These are phyloP conservation scores for Malus hybrid DNA, from an alignment of 331 rosid genomes.

Conservation along the genomic window DNA sequence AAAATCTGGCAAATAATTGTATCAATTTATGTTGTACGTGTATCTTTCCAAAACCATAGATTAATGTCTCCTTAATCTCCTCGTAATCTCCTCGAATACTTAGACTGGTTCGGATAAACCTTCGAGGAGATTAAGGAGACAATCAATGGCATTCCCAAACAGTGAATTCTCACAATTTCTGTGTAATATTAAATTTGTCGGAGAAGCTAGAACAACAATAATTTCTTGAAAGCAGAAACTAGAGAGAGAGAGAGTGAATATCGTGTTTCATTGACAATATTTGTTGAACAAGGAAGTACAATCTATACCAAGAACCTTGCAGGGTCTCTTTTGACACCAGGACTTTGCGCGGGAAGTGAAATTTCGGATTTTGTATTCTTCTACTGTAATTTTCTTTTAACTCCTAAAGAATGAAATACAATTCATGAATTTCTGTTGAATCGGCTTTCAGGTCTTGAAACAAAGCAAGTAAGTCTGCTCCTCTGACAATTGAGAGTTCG, in stretches of 20 bases:
- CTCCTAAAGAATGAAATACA: background rate
- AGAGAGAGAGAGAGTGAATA: background rate
- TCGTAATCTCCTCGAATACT: too few species aligned
- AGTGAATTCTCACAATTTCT: too few species aligned
- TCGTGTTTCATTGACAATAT: background rate
- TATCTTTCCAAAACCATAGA: background rate
- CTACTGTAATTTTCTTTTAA: background rate
- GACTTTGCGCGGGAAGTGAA: background rate
- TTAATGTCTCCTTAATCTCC: background rate
- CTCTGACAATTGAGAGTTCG: conserved; percentile 35
- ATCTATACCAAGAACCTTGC: background rate
- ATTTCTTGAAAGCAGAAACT: too few species aligned
- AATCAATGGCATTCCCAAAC: too few species aligned
- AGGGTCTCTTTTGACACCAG: background rate
- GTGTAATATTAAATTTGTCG: too few species aligned
- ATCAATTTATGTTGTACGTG: background rate
- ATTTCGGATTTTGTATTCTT: background rate
- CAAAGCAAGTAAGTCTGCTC: conserved; percentile 43
- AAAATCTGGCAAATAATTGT: background rate
- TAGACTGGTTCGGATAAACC: too few species aligned
- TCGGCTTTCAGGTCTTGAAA: conserved; percentile 18
- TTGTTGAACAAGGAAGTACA: background rate
- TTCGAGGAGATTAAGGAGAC: too few species aligned
- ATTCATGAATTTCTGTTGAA: background rate
- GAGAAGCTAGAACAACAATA: too few species aligned